phyloP scores from a whole-genome alignment of 2,329 filamentous ascomycete genomes.

The Alternaria sp. region DNA sequence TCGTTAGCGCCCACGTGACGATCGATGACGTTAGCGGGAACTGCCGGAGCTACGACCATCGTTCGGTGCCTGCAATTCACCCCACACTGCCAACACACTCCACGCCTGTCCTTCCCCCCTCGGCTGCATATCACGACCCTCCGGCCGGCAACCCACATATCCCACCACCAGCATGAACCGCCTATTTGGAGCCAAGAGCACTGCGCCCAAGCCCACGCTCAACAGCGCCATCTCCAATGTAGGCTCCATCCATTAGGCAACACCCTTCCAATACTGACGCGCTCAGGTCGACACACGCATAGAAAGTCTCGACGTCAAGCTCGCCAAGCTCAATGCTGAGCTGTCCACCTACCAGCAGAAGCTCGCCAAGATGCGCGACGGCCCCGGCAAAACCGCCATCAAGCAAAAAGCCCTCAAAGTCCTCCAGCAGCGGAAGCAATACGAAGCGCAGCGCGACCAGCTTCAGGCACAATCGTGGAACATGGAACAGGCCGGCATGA shows the following conservation, averaged over 20 bases:
- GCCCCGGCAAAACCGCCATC: slow-evolving; percentile 88
- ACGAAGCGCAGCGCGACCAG: slow-evolving; percentile 93
- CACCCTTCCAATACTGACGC: slow-evolving; percentile 22
- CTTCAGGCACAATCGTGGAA: slow-evolving; percentile 96
- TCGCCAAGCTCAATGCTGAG: slow-evolving; percentile 89
- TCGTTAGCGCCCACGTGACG: slow-evolving; percentile 8
- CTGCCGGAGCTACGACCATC: slow-evolving; percentile 11
- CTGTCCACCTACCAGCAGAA: slow-evolving; percentile 86
- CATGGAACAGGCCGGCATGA: slow-evolving; percentile 97
- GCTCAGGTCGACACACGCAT: slow-evolving; percentile 78
- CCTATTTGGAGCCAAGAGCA: slow-evolving; percentile 87
- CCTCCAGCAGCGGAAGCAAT: slow-evolving; percentile 89
- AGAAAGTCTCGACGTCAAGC: slow-evolving; percentile 89
- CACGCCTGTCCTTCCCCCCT: background rate
- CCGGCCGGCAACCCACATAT: background rate
- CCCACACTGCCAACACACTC: slow-evolving; percentile 10
- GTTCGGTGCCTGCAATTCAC: slow-evolving; percentile 14
- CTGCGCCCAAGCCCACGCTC: slow-evolving; percentile 88
- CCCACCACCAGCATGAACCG: slow-evolving; percentile 76
- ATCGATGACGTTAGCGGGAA: slow-evolving; percentile 13
- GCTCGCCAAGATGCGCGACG: slow-evolving; percentile 91
- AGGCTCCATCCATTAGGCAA: slow-evolving; percentile 29
- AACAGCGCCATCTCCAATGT: slow-evolving; percentile 82
- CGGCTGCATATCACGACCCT: background rate
- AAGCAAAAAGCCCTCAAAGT: slow-evolving; percentile 95